Percentiles rank a stretch among this genome's conserved stretches.
Evolutionary conservation across 2,329 filamentous ascomycete species (phyloP).

Genomic region (Fusarium oxysporum): DNA sequence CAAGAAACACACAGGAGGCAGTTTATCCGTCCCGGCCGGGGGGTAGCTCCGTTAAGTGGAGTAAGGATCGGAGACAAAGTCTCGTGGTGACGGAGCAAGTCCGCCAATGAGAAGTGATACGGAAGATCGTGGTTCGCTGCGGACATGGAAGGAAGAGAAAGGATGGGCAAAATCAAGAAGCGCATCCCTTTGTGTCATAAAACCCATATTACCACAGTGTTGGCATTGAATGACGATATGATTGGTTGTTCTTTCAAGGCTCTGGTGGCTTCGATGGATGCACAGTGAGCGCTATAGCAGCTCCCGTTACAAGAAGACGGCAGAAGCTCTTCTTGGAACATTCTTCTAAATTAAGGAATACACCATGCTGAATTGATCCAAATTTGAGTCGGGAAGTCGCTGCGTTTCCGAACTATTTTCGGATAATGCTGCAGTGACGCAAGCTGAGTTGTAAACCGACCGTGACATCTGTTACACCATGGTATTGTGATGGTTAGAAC

Average conservation of each 20-base stretch:
- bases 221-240: not conserved
- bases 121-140: not conserved
- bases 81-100: conserved; percentile 14
- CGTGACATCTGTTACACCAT: not conserved
- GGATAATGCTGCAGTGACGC: not conserved
- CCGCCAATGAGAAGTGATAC: conserved; percentile 9
- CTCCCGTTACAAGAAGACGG: not conserved
- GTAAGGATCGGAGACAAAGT: not conserved
- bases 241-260: not conserved
- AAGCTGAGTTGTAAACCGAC: not conserved
- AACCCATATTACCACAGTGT: not conserved
- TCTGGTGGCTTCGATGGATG: not conserved
- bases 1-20: not conserved
- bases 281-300: not conserved
- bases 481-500: not conserved
- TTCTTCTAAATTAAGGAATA: not conserved
- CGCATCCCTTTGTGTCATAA: not conserved
- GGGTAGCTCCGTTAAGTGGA: not conserved
- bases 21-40: conserved; percentile 14
- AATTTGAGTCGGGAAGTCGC: not conserved
- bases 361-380: not conserved
- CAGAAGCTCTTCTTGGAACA: not conserved
- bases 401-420: not conserved
- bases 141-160: not conserved
- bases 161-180: conserved; percentile 1